Evolutionary conservation across 345 rosid species (phyloP).

Genomic region (Psidium guajava): DNA sequence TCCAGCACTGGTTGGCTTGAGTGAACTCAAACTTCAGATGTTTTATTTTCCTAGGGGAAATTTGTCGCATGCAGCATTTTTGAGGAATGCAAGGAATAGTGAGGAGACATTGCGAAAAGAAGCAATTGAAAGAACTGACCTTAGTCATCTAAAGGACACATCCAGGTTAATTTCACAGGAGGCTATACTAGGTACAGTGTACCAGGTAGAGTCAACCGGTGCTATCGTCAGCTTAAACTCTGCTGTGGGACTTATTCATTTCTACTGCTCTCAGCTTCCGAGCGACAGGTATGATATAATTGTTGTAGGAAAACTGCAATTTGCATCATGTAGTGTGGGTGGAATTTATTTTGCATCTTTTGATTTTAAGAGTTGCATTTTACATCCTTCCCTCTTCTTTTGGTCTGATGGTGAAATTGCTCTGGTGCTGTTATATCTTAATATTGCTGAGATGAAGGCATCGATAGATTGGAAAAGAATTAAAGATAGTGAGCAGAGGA

Average conservation of each 20-base stretch:
- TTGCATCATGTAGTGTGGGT: not conserved
- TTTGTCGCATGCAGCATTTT: constrained; percentile 76
- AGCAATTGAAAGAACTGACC: constrained; percentile 96
- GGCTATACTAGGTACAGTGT: constrained; percentile 68
- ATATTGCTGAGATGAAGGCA: not conserved
- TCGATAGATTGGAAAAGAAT: not conserved
- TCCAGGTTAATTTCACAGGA: constrained; percentile 77
- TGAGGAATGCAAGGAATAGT: constrained; percentile 92
- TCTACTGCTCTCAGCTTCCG: constrained; percentile 96
- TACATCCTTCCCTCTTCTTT: not conserved
- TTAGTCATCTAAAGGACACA: constrained; percentile 84
- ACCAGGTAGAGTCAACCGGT: constrained; percentile 94
- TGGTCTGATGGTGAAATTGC: not conserved
- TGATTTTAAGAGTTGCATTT: not conserved
- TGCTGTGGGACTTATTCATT: constrained; percentile 89
- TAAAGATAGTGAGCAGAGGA: not conserved
- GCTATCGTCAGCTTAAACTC: constrained; percentile 97
- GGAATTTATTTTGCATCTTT: not conserved
- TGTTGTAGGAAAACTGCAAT: not conserved
- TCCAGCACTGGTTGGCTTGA: not conserved
- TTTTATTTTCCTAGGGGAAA: constrained; percentile 42
- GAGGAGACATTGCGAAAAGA: constrained; percentile 96
- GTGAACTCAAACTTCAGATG: not conserved
- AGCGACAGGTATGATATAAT: constrained; percentile 63
- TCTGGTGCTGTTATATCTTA: not conserved